phyloP scores from a whole-genome alignment of 306 rosid species.

The Cicer bijugum region DNA sequence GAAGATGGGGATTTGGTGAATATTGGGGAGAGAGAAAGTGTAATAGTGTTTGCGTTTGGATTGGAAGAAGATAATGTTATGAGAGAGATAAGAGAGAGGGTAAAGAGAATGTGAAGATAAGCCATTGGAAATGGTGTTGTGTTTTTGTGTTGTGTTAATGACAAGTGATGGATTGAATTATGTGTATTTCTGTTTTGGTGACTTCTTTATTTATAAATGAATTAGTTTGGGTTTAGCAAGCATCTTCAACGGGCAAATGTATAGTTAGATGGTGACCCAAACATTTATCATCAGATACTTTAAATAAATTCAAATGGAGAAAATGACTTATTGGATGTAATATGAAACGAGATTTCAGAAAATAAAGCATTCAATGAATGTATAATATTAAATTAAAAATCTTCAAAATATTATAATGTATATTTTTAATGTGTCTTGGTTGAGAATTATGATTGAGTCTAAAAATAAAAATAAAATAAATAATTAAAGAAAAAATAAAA shows the following conservation, averaged over 20 bases:
- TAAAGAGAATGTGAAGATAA: conserved; percentile 34
- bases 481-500: too few relatives aligned
- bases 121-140: conserved; percentile 34
- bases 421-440: too few relatives aligned
- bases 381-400: too few relatives aligned
- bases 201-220: conserved; percentile 12
- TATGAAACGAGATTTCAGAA: too few relatives aligned
- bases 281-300: too few relatives aligned
- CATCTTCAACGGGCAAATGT: not conserved
- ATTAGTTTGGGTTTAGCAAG: not conserved
- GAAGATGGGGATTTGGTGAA: conserved; percentile 49
- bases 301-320: too few relatives aligned
- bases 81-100: conserved; percentile 44
- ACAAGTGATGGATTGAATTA: not conserved
- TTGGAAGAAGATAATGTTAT: conserved; percentile 44
- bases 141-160: not conserved
- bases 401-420: too few relatives aligned
- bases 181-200: not conserved
- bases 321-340: too few relatives aligned
- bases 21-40: conserved; percentile 56
- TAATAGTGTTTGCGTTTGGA: conserved; percentile 41
- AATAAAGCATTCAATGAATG: too few relatives aligned
- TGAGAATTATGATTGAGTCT: too few relatives aligned
- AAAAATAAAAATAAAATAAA: too few relatives aligned
- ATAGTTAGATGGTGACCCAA: too few relatives aligned